A percentile compares a stretch with the other conserved stretches of the same genome.
Evolutionary conservation across 163 green algal species (phyloP).

Genomic region (Prototheca stagnorum): DNA sequence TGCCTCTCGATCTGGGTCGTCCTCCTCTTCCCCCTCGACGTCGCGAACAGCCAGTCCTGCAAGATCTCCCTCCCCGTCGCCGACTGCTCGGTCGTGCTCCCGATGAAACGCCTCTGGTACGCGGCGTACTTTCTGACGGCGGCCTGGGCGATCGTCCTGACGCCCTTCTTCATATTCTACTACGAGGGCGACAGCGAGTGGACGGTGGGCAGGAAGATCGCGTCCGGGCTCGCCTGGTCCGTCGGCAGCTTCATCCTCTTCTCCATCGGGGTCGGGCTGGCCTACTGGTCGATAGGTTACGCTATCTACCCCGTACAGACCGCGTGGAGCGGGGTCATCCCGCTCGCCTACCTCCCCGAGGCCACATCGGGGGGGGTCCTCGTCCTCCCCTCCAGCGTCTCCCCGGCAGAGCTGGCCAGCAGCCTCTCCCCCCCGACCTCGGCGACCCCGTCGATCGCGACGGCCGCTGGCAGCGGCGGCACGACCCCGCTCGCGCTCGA

Average conservation of each 20-base stretch:
- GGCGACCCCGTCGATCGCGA: too few relatives aligned
- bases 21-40: conserved; percentile 89
- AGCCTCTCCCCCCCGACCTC: too few relatives aligned
- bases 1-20: conserved; percentile 64
- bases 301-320: conserved; percentile 13
- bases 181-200: conserved; percentile 88
- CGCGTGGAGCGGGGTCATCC: conserved; percentile 15
- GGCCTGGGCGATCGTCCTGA: conserved; percentile 65
- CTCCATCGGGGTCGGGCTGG: too few relatives aligned
- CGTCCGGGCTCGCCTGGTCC: too few relatives aligned
- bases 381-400: too few relatives aligned
- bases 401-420: too few relatives aligned
- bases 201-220: too few relatives aligned
- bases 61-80: conserved; percentile 35
- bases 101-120: conserved; percentile 80
- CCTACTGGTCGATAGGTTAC: conserved; percentile 11
- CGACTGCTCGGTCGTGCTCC: conserved; percentile 64
- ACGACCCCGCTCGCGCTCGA: too few relatives aligned
- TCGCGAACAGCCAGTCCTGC: conserved; percentile 77
- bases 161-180: conserved; percentile 92
- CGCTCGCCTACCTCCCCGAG: conserved; percentile 7
- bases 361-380: too few relatives aligned
- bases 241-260: conserved; percentile 27
- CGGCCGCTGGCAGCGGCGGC: too few relatives aligned
- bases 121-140: conserved; percentile 68